Evolutionary conservation across 305 asterid genomes (phyloP), one percentile per base, ranked within the genome.

Genomic region (Fraxinus dipetala): DNA sequence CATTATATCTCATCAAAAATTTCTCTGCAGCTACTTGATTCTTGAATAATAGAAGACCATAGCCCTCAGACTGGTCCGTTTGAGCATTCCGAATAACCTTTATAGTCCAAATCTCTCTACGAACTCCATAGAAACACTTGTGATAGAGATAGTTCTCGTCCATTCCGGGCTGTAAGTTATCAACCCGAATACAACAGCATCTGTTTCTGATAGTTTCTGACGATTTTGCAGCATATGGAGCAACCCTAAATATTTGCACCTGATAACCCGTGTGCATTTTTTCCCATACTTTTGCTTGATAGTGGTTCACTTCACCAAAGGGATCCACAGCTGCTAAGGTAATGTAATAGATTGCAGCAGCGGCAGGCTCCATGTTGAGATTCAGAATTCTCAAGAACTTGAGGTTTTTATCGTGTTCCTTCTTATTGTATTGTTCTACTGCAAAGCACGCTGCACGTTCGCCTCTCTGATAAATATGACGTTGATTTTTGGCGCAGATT

Each of bases 351-450:
- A 89, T 34, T 13, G 85, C 81, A 61, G 87, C 89, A 73, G 89
- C 94, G 63, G 86, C 1, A n/a, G 92, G 88, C 65, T 89, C 89
- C 85, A 87, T 81, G 85, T 89, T 82, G 89, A 69, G 75, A 69
- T 69, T 69, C 40, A 69, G 34, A 6, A 69, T 69, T 69, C 75
- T 31, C 75, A 69, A 69, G 40, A 69, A 69, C 75, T 69, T 14
- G 22, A 69, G 75, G 75, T 31, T 18, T 69, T 40, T 28, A 69
- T 69, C 75, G 22, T 30, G 35, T 13, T 69, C n/a, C 36, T 69
- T 30, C 20, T 30, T 69, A 24, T 69, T 69, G 36, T 69, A 18
- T 30, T 28, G 75, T 69, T 69, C 75, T 69, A 69, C 20, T 30
- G 75, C 75, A 30, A 69, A 69, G 3, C 16, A 7, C 10, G 75